A percentile compares a stretch with the other conserved stretches of the same genome.
Evolutionary conservation across 164 flowering plant species (phyloP).

Genomic region (Vitis amurensis): DNA sequence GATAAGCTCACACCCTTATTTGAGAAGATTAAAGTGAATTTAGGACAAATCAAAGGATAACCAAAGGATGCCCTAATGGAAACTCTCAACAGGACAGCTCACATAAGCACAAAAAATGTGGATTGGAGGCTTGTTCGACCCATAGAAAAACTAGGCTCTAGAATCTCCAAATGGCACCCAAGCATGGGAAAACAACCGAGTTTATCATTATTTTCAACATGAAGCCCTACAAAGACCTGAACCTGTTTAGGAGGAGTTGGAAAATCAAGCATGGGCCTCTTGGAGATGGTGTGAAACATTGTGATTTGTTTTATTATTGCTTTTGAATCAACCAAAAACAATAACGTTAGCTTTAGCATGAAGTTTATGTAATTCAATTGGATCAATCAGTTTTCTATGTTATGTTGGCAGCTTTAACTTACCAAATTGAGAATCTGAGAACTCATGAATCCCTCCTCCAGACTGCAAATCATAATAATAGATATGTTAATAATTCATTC

Average conservation of each 20-base stretch:
- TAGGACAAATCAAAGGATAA: too few species aligned
- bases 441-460: constrained; percentile 99
- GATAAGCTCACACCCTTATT: too few species aligned
- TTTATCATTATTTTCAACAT: not conserved
- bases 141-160: too few species aligned
- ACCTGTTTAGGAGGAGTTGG: not conserved
- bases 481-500: too few species aligned
- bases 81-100: too few species aligned
- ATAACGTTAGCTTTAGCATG: not conserved
- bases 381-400: not conserved
- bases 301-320: not conserved
- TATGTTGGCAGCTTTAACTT: constrained; percentile 22
- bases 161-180: too few species aligned
- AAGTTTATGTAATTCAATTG: not conserved
- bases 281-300: not conserved
- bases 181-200: too few species aligned
- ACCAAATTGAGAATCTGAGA: constrained; percentile 99
- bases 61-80: too few species aligned
- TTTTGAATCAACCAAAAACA: not conserved
- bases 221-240: not conserved
- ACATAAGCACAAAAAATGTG: too few species aligned
- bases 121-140: too few species aligned
- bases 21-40: too few species aligned
- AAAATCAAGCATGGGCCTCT: not conserved
- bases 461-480: constrained; percentile 63